Evolutionary conservation across 202 grass and related monocot species (phyloP), one percentile per base, ranked within the genome.

Genomic region (Setaria viridis): DNA sequence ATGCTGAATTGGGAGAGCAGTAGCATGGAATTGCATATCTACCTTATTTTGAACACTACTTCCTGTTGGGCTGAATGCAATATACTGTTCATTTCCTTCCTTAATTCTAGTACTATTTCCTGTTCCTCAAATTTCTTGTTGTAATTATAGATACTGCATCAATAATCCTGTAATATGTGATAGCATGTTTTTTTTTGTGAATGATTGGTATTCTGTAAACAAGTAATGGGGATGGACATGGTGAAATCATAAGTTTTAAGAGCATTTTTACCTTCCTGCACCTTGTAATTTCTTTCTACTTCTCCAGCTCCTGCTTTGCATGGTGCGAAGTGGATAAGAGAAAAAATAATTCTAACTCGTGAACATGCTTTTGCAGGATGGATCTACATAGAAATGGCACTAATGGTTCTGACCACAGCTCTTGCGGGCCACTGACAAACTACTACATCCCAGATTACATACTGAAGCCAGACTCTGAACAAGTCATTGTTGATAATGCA

Each of bases 371-470:
- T 81, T 62, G 60, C 78, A 97, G 89, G 81, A 92, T 91, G 89
- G 79, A 90, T 19, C 14, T 57, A 33, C 59, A 49, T n/a, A 81
- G 74, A n/a, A 83, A 62, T 65, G 6, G 55, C 16, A 25, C 74
- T 29, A 85, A 72, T 46, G 68, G 78, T 81, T 58, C 63, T 15
- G 35, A 62, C 81, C 45, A 14, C 62, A 74, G 53, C 17, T 69
- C 84, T 69, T 66, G 75, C 11, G 81, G 68, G 13, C 66, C 58
- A 66, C 72, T 76, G 25, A 57, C 77, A 12, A 88, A 99, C 75
- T 96, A 91, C 85, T 76, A 42, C 82, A 96, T 99, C 62, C 97
- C 97, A 4, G 88, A 94, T 85, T 99, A 99, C 87, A 99, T 99
- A 78, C 73, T 99, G 29, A 85, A 83, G 8, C 87, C 88, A 0